Conservation (phyloP, 129 eudicot species). For the Artemisia tridentata region DNA sequence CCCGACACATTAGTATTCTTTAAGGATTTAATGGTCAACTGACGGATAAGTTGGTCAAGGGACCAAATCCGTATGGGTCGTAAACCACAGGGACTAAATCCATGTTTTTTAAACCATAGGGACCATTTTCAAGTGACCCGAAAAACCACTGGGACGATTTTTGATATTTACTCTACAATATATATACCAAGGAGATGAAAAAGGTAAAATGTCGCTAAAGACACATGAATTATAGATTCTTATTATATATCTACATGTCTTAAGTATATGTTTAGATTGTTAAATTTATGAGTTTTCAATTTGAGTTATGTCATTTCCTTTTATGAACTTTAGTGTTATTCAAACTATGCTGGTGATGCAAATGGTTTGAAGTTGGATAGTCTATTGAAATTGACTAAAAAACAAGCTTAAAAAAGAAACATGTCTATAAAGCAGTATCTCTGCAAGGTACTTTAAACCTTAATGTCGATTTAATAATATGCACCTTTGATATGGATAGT, state of each 20-base stretch:
- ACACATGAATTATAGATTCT: neutral
- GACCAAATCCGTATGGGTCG: too few species aligned
- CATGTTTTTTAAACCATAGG: too few species aligned
- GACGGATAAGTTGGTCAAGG: too few species aligned
- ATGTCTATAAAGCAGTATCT: slow-evolving; percentile 97
- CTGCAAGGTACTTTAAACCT: slow-evolving; percentile 70
- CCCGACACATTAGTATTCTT: too few species aligned
- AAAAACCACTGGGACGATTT: too few species aligned
- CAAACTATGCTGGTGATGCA: slow-evolving; percentile 61
- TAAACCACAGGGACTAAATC: too few species aligned
- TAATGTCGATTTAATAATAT: slow-evolving; percentile 1
- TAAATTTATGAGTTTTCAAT: too few species aligned
- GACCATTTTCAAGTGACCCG: too few species aligned
- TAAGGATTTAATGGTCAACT: too few species aligned
- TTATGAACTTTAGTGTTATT: neutral
- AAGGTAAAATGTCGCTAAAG: slow-evolving; percentile 47
- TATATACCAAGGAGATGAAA: slow-evolving; percentile 89
- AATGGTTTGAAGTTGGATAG: slow-evolving; percentile 95
- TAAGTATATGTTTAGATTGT: too few species aligned
- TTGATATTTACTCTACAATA: too few species aligned
- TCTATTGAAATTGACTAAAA: slow-evolving; percentile 80
- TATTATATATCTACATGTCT: neutral
- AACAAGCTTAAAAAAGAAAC: slow-evolving; percentile 85
- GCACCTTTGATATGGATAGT: neutral
- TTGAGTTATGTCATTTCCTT: too few species aligned